A percentile compares a stretch with the other conserved stretches of the same genome.
phyloP scores from a whole-genome alignment of 345 rosid species.

The Lumnitzera littorea region DNA sequence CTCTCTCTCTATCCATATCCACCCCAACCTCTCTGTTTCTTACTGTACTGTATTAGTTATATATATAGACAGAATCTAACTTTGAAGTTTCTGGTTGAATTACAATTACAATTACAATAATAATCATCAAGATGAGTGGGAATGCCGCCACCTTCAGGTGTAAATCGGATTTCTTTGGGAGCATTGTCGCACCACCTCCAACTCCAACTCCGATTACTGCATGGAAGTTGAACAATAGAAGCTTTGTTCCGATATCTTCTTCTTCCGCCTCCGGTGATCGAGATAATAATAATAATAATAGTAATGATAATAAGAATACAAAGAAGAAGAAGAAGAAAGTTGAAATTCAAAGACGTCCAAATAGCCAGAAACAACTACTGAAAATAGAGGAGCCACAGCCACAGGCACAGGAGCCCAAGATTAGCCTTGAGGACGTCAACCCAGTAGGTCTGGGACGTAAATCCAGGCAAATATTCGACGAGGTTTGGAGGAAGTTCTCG shows the following conservation, averaged over 20 bases:
- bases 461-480: slow-evolving; percentile 84
- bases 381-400: background rate
- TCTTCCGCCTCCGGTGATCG: background rate
- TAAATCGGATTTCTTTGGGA: slow-evolving; percentile 11
- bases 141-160: slow-evolving; percentile 1
- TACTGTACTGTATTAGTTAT: too few species aligned
- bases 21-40: too few species aligned
- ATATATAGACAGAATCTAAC: too few species aligned
- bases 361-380: background rate
- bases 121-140: background rate
- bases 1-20: too few species aligned
- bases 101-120: background rate
- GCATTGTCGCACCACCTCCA: background rate
- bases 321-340: slow-evolving; percentile 22
- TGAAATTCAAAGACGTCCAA: background rate
- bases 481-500: slow-evolving; percentile 95
- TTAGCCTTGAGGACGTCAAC: slow-evolving; percentile 75
- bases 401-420: slow-evolving; percentile 10
- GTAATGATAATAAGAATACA: background rate
- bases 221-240: background rate
- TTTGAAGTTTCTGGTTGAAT: too few species aligned
- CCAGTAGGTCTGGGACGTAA: slow-evolving; percentile 85
- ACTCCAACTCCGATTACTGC: background rate
- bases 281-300: background rate
- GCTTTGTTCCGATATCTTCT: background rate